Evolutionary conservation across 441 rosid genomes (phyloP).

Genomic region (Gossypium gossypioides): DNA sequence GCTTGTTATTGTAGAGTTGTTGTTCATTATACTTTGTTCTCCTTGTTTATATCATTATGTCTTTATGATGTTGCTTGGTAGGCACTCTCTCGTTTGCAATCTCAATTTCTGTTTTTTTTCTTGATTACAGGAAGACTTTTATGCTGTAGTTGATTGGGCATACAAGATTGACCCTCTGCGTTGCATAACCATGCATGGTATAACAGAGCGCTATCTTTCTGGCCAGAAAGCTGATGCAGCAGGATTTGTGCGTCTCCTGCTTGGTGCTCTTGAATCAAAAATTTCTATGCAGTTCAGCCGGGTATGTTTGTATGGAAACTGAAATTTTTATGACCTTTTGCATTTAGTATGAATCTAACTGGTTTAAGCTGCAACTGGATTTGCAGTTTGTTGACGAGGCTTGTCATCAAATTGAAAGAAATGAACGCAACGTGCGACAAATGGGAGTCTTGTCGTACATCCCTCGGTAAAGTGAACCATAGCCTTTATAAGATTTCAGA

Average conservation of each 20-base stretch:
- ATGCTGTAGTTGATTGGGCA: constrained; percentile 99
- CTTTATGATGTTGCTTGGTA: not conserved
- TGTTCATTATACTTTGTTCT: not conserved
- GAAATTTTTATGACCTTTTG: not conserved
- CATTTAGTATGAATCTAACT: constrained; percentile 12
- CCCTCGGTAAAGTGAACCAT: constrained; percentile 49
- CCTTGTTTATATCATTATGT: not conserved
- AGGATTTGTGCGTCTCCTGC: constrained; percentile 95
- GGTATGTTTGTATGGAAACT: constrained; percentile 39
- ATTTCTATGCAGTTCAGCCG: constrained; percentile 85
- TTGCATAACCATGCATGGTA: constrained; percentile 99
- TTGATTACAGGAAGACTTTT: constrained; percentile 80
- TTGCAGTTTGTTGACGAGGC: constrained; percentile 97
- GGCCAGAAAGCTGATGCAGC: constrained; percentile 99
- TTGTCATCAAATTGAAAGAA: constrained; percentile 95
- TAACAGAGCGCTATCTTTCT: constrained; percentile 89
- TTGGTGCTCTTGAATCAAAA: constrained; percentile 87
- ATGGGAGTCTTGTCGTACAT: constrained; percentile 85
- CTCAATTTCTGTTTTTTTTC: constrained; percentile 14
- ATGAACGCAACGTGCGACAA: constrained; percentile 81
- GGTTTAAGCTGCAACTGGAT: constrained; percentile 12
- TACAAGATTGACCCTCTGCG: constrained; percentile 95
- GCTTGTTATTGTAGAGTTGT: not conserved
- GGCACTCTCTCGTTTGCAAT: not conserved
- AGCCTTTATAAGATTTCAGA: not conserved